These are phyloP conservation scores for Terana coerulea DNA, from an alignment of 768 basidiomycete genomes.

Conservation along the genomic window DNA sequence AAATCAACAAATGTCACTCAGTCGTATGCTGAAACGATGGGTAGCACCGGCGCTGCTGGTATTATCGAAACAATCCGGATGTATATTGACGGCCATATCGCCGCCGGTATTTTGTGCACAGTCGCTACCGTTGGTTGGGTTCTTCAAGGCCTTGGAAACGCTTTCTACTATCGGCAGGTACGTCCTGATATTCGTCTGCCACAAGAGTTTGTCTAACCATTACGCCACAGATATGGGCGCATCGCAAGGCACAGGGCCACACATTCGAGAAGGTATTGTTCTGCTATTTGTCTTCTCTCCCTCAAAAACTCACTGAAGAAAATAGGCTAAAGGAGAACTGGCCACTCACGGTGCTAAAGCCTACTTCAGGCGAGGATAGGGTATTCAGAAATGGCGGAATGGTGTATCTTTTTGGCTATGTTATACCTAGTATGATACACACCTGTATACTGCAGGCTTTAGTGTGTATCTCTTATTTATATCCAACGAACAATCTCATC, in stretches of 20 bases:
- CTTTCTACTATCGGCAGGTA: constrained; percentile 77
- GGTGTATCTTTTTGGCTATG: not conserved
- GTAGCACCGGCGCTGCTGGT: constrained; percentile 90
- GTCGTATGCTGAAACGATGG: constrained; percentile 24
- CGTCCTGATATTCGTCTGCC: constrained; percentile 20
- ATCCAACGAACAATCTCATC: too few species aligned
- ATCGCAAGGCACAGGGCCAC: constrained; percentile 82
- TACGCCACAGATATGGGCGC: constrained; percentile 60
- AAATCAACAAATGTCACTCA: constrained; percentile 20
- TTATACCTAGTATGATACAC: not conserved
- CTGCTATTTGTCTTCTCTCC: not conserved
- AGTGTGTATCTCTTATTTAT: not conserved
- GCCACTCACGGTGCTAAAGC: constrained; percentile 82
- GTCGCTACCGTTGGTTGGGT: constrained; percentile 86
- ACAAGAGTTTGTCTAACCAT: constrained; percentile 9
- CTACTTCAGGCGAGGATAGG: constrained; percentile 85
- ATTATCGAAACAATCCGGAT: constrained; percentile 89
- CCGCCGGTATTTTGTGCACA: constrained; percentile 76
- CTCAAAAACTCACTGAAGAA: constrained; percentile 15
- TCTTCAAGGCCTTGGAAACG: constrained; percentile 79
- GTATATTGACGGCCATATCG: constrained; percentile 67
- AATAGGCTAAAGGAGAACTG: constrained; percentile 78
- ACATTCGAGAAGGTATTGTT: constrained; percentile 71
- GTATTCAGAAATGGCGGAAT: constrained; percentile 26
- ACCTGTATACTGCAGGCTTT: not conserved